Percentiles rank a stretch among this genome's conserved stretches.
Conservation (phyloP, 306 rosid species). For the Medicago arabica region DNA sequence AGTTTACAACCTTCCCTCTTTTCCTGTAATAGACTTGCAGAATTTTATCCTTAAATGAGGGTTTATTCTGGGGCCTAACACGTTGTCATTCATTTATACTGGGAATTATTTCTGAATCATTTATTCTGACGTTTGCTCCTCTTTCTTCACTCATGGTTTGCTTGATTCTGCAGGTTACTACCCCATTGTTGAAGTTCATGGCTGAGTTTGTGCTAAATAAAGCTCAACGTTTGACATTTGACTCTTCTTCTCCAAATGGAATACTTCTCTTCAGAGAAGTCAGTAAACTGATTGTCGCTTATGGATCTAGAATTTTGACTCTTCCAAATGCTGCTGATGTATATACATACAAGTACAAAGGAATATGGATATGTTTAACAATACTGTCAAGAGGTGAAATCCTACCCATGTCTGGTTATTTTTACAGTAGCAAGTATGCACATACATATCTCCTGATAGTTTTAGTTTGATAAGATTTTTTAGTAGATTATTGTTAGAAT, state of each 20-base stretch:
- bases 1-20: neutral
- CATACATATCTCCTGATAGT: neutral
- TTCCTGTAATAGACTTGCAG: neutral
- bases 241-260: conserved; percentile 99
- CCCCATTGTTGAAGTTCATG: conserved; percentile 94
- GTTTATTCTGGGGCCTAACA: neutral
- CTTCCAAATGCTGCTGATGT: conserved; percentile 89
- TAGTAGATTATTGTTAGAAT: neutral
- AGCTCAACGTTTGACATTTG: conserved; percentile 97
- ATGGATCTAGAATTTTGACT: conserved; percentile 91
- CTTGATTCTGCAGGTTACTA: conserved; percentile 76
- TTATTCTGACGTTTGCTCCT: conserved; percentile 13
- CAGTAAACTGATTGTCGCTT: conserved; percentile 91
- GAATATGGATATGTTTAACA: conserved; percentile 92
- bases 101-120: conserved; percentile 17
- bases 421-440: conserved; percentile 22
- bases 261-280: conserved; percentile 99
- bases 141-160: neutral
- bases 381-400: conserved; percentile 82
- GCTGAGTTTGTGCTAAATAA: conserved; percentile 96
- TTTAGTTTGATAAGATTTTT: neutral
- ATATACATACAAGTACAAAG: conserved; percentile 92
- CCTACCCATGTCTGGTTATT: conserved; percentile 33
- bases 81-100: neutral
- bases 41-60: neutral